These are phyloP conservation scores for Nigrospora osmanthi DNA, from an alignment of 2,329 filamentous ascomycete genomes.

Conservation along the genomic window DNA sequence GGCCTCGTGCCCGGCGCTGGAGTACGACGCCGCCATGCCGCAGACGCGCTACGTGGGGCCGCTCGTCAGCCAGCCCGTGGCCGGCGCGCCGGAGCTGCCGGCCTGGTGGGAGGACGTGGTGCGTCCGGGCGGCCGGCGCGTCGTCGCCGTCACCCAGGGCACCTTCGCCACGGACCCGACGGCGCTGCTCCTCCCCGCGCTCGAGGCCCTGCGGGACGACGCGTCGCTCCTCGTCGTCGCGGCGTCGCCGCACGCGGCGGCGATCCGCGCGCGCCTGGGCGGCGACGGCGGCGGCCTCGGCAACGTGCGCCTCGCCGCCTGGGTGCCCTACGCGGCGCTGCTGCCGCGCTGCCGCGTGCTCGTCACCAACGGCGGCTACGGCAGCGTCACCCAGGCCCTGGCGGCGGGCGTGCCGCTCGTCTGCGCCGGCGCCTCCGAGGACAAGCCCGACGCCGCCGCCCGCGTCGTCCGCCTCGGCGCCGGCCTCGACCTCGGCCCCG, in stretches of 20 bases:
- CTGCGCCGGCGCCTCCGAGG: neutral
- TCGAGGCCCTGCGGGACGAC: neutral
- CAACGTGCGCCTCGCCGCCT: neutral
- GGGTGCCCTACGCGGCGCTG: neutral
- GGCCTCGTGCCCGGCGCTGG: neutral
- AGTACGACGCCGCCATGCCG: neutral
- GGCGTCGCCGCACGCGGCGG: neutral
- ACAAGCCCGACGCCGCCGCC: too few species aligned
- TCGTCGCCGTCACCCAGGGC: constrained; percentile 1
- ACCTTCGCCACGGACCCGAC: constrained; percentile 2
- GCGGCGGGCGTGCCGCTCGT: constrained; percentile 1
- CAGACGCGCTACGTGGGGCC: neutral
- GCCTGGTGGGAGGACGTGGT: neutral
- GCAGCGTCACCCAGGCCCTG: constrained; percentile 1
- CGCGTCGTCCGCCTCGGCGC: neutral
- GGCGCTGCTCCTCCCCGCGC: neutral
- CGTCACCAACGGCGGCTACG: constrained; percentile 1
- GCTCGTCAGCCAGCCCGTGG: neutral
- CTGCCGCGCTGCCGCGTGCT: neutral
- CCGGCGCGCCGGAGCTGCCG: neutral
- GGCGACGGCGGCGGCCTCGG: too few species aligned
- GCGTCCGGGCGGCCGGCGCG: neutral
- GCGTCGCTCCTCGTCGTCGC: neutral
- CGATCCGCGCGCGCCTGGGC: neutral
- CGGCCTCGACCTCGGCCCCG: neutral